Evolutionary conservation across 2,329 filamentous ascomycete species (phyloP), one percentile per base, ranked within the genome.

Genomic region (Aspergillus sergii): DNA sequence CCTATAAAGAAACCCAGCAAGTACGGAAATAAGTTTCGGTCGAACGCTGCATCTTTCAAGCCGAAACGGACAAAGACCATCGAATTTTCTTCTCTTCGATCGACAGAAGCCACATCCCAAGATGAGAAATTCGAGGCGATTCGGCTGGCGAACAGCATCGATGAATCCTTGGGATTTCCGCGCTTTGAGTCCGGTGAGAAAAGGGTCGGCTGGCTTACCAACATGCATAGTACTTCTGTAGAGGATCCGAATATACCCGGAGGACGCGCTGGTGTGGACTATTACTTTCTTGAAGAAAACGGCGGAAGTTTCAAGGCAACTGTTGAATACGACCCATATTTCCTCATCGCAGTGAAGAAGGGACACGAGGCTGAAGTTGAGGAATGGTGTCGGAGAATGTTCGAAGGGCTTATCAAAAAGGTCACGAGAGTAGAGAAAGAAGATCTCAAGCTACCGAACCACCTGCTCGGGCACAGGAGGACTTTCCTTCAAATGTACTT

Each of bases 291-390:
- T 64, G 92, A 94, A 72, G 92, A 94, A 63, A 91, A 96, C 61
- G 88, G 92, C 16, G 88, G 89, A 56, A 94, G 91, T 6, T 99
- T 99, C 85, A 99, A 99, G 78, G 94, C 95, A 12, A 97, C 94
- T 0, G 82, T 99, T 68, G 93, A 97, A 80, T 98, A 97, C 77
- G 93, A 98, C 71, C 95, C 95, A 0, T 99, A 99, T 81, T 97
- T 99, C 71, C 80, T 99, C 64, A 88, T 99, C 59, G 94, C 94
- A 0, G 92, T 94, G 58, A 95, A 93, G 78, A 91, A 90, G 73
- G 92, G 93, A 9, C 89, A 89, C 71, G 96, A 99, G 80, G 86
- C 88, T 58, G 96, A 99, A 78, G 95, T 97, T 2, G 96, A 99
- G 76, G 95, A 99, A 81, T 99, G 94, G 93, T 87, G 92, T 68